Percentiles rank a stretch among this genome's conserved stretches.
phyloP scores from a whole-genome alignment of 768 basidiomycete species.

The Termitomyces sp. region DNA sequence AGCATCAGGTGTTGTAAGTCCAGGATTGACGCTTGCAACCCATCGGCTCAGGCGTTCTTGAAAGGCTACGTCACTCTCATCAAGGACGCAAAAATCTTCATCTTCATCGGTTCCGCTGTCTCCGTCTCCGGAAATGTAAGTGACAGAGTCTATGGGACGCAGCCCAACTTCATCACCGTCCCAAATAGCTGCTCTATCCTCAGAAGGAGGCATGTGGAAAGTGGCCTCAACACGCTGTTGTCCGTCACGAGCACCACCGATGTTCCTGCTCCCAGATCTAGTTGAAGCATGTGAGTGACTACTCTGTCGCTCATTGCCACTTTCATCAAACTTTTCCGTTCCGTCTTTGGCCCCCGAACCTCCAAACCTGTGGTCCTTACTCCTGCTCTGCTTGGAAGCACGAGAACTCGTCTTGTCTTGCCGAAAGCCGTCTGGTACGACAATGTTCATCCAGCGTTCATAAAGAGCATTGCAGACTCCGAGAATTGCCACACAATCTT shows the following conservation, averaged over 20 bases:
- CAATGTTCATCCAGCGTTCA: background rate
- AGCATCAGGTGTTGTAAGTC: background rate
- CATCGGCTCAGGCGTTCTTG: background rate
- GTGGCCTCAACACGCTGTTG: background rate
- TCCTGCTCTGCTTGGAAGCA: background rate
- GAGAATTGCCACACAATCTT: background rate
- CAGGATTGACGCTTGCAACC: background rate
- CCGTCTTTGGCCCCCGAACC: background rate
- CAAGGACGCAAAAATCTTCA: background rate
- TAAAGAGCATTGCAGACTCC: background rate
- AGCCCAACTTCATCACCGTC: background rate
- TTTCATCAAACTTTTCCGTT: background rate
- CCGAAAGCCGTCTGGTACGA: background rate
- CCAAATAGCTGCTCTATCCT: background rate
- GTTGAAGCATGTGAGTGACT: background rate
- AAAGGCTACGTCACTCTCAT: background rate
- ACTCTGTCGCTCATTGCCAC: background rate
- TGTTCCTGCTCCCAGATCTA: background rate
- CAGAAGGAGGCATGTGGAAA: background rate
- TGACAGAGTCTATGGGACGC: background rate
- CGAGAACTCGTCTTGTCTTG: background rate
- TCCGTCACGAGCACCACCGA: background rate
- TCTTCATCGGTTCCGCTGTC: background rate
- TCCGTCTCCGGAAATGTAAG: background rate
- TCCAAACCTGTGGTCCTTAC: background rate